Evolutionary conservation across 139 green algal genomes (phyloP).

Genomic region (Micractinium conductrix): DNA sequence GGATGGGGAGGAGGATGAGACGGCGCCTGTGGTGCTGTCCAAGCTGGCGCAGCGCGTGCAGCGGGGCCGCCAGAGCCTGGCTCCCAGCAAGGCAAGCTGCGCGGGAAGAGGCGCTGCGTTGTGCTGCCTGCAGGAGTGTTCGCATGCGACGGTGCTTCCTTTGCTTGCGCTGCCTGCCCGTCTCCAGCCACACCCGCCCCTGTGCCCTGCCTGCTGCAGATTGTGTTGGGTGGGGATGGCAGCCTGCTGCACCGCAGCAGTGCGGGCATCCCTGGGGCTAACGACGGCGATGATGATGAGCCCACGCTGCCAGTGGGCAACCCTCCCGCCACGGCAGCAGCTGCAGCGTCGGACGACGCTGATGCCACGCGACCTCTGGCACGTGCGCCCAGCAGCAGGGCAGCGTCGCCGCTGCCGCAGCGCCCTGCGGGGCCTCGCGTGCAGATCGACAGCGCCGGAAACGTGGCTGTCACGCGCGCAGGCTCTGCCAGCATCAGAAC

Average conservation of each 20-base stretch:
- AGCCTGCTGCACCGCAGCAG: slow-evolving; percentile 17
- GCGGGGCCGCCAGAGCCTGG: slow-evolving; percentile 52
- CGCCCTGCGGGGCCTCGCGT: not conserved
- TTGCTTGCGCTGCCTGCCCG: not conserved
- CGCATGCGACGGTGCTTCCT: not conserved
- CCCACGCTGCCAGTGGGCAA: slow-evolving; percentile 15
- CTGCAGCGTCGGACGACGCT: not conserved
- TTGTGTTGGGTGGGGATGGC: slow-evolving; percentile 22
- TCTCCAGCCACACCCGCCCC: not conserved
- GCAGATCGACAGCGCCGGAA: slow-evolving; percentile 37
- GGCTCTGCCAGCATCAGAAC: not conserved
- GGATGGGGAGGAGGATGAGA: slow-evolving; percentile 41
- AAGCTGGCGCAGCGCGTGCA: slow-evolving; percentile 46
- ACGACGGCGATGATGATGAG: slow-evolving; percentile 17
- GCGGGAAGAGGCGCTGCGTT: too few species aligned
- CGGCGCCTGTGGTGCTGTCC: slow-evolving; percentile 41
- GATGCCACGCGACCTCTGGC: slow-evolving; percentile 32
- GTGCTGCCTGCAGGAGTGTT: too few species aligned
- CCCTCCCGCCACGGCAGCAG: not conserved
- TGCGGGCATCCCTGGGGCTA: not conserved
- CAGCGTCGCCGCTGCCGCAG: not conserved
- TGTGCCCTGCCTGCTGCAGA: slow-evolving; percentile 12
- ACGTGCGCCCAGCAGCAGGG: not conserved
- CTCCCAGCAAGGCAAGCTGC: slow-evolving; percentile 29
- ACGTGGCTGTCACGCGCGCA: slow-evolving; percentile 14